Evolutionary conservation across 148 eudicot genomes (phyloP).

Genomic region (Talinum fruticosum): DNA sequence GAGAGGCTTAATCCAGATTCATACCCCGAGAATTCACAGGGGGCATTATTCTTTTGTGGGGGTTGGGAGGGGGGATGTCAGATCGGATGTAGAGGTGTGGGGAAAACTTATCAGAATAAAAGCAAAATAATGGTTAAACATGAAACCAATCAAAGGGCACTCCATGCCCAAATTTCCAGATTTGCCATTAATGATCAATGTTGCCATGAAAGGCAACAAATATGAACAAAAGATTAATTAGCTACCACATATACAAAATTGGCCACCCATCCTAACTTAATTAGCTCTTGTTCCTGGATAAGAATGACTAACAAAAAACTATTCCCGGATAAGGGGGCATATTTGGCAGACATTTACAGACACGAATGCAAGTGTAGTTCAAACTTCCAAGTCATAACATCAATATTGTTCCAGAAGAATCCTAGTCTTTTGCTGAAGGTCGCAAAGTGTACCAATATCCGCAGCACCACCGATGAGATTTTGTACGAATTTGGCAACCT

Average conservation of each 20-base stretch:
- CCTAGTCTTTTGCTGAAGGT: conserved; percentile 62
- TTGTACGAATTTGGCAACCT: conserved; percentile 28
- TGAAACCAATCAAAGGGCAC: background rate
- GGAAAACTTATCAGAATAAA: background rate
- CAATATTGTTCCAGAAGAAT: conserved; percentile 49
- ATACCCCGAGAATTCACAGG: too few species aligned
- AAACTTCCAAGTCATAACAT: conserved; percentile 3
- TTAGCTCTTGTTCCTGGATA: conserved; percentile 6
- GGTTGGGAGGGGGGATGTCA: too few species aligned
- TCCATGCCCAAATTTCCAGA: background rate
- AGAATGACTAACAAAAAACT: conserved; percentile 21
- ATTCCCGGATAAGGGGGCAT: conserved; percentile 13
- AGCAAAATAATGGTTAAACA: background rate
- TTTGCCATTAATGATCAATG: background rate
- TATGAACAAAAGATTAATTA: conserved; percentile 8
- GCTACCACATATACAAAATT: conserved; percentile 14
- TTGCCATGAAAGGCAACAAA: background rate
- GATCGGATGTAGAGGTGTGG: background rate
- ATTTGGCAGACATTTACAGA: background rate
- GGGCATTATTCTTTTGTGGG: too few species aligned
- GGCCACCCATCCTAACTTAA: conserved; percentile 2
- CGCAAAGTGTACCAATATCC: conserved; percentile 30
- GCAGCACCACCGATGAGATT: conserved; percentile 33
- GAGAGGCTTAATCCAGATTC: too few species aligned
- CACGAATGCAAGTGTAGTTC: background rate